Base-by-base conservation (phyloP, 768 basidiomycete genomes). In the Clitopilus hobsonii region DNA sequence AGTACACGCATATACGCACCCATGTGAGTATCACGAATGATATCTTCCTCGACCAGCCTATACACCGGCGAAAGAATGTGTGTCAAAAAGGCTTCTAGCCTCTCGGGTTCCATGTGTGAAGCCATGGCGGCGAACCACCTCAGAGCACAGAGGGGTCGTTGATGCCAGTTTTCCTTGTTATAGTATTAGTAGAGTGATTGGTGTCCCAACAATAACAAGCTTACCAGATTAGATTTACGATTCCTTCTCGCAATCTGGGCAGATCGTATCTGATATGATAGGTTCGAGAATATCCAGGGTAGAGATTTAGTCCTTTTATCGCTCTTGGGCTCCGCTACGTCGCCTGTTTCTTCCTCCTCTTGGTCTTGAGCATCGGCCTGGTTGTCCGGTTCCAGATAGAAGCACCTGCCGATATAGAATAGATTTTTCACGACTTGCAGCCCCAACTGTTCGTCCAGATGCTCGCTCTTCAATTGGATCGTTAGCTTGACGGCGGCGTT, bases 111-210 rank as follows among this genome's bases (percentile, higher is more conserved):
- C 78, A 98, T 83, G 62, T 82, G 71, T 1, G 88, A 83, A 2
- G 83, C 71, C 85, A 97, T 93, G 0, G 94, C 95, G 0, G 94
- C 97, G 62, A 98, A 97, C 88, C 94, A 97, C 14, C 91, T 86
- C 45, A 99, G 68, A 38, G 88, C 82, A 0, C 92, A 83, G 1
- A 88, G 69, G 0, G 94, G 89, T 55, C 93, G 89, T 25, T 88
- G 81, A 3, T 84, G 76, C 94, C 96, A 98, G 63, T 87, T 88
- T 0, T 75, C 71, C 92, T 97, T 4, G 63, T 14, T 49, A 14
- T 20, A 28, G 32, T 25, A 48, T 49, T 59, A 48, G 63, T 22
- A 56, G 22, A 49, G 29, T 3, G 55, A 28, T 24, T 45, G 30
- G 26, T 20, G n/a, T 8, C 16, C 23, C 14, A 27, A 52, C 20